Evolutionary conservation across 768 basidiomycete genomes (phyloP), one percentile per base, ranked within the genome.

Genomic region (Multifurca ochricompacta): DNA sequence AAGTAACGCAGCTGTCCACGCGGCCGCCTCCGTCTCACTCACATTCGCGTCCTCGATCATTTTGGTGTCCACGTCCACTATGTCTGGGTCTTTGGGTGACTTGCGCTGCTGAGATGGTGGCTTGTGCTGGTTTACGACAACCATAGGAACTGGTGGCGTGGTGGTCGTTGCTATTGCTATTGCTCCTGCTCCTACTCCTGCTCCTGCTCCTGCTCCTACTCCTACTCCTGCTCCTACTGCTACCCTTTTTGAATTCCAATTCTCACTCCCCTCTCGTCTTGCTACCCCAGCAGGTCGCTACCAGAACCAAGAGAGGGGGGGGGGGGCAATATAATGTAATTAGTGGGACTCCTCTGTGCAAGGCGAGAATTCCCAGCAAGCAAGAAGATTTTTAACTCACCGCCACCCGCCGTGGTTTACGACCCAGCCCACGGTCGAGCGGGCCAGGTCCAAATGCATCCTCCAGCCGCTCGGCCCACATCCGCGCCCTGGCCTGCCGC

Each of bases 391-490:
- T 2, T 25, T 4, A 1, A 52, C 55, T 51, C 37, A 56, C 55
- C 19, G 55, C 44, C 16, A 53, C 19, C 10, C 51, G 50, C 37
- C 50, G 50, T 23, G 59, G 59, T n/a, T 58, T 58, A 21, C 53
- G 54, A n/a, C 55, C 50, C 23, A 46, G 8, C n/a, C 59, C 59
- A 28, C 59, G 59, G 3, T 43, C 30, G 23, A 59, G 48, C 10
- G 45, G 50, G 18, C 59, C 59, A 11, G 59, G 55, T 11, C 59
- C 59, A 36, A 52, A 59, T 32, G 51, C 42, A 25, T 47, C 47
- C 36, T 59, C 56, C 21, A 59, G 59, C 27, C 48, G 37, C 28
- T 57, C 54, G 6, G 48, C 40, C 58, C 58, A 59, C 28, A 56
- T 43, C 21, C 43, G 37, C 28, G 23, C 49, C 19, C 49, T 40